A percentile compares a stretch with the other conserved stretches of the same genome.
These are phyloP conservation scores for Nicotiana benthamiana DNA, from an alignment of 257 asterid species.

Conservation along the genomic window DNA sequence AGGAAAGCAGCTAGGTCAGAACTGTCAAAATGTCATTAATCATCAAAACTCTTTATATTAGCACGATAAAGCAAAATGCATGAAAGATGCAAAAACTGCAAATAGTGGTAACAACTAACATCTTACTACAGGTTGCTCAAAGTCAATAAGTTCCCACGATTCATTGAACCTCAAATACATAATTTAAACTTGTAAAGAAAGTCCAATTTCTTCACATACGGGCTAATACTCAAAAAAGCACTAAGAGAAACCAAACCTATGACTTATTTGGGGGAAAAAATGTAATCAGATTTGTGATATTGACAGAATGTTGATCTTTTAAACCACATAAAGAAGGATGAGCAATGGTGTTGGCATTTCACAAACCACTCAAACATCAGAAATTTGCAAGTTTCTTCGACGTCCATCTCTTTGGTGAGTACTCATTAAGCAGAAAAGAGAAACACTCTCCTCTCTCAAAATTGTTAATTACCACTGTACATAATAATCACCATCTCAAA, in stretches of 20 bases:
- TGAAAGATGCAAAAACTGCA: neutral
- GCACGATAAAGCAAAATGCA: neutral
- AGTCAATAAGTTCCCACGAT: neutral
- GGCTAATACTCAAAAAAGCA: neutral
- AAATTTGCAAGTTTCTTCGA: neutral
- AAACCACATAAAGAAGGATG: neutral
- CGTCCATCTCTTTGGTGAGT: neutral
- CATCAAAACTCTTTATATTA: neutral
- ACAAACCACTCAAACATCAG: neutral
- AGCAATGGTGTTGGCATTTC: neutral
- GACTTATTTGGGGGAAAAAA: neutral
- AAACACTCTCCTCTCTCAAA: neutral
- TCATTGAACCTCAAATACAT: neutral
- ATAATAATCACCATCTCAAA: neutral
- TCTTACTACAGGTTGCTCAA: neutral
- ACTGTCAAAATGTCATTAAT: neutral
- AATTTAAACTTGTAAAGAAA: neutral
- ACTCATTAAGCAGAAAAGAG: neutral
- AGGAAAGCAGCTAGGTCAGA: neutral
- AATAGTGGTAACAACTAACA: neutral
- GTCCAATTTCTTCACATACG: neutral
- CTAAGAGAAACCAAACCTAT: neutral
- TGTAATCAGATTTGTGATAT: neutral
- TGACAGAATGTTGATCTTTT: neutral
- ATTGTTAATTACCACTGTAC: neutral